Base-by-base conservation (phyloP, 1,284 basidiomycete genomes). In the Moesziomyces sp. region DNA sequence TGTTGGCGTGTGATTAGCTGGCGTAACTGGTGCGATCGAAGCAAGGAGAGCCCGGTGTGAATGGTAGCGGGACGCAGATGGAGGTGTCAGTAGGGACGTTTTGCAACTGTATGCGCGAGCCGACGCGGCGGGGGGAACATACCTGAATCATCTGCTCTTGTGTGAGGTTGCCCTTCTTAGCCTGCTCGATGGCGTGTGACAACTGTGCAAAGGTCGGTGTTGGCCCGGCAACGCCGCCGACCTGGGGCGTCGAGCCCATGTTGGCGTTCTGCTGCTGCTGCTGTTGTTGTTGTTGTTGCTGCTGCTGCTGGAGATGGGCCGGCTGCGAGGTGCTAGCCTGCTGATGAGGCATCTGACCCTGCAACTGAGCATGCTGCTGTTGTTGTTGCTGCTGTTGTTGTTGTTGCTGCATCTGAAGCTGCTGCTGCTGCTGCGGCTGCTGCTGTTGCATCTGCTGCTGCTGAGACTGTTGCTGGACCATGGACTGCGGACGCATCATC, bases 91-190 rank as follows among this genome's bases (percentile, higher is more conserved):
- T n/a, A 21, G 21, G 23, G 13, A 21, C 21, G 3, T 18, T 16
- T 18, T 14, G 16, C 14, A 16, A 18, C 14, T 38, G 2, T 9
- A 16, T 16, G 35, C 16, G 35, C 13, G 14, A 18, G 35, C 5
- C 8, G 30, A 30, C 35, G 35, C 35, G 35, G 35, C 1, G 28
- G 11, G 2, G n/a, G 1, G 8, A 42, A 62, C 71, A 23, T 61
- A 74, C 71, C 47, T 68, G 66, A 23, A 70, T 74, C 66, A 74
- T 66, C 55, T 74, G 72, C 50, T 70, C 67, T 46, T 69, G 72
- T 34, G 63, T 70, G 43, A 74, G 63, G 19, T 70, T 65, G 23
- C 72, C 72, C 67, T 74, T 74, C 48, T 74, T 74, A 19, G 72
- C 72, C 50, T 76, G 74, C 26, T 67, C 66, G 35, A 76, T 73